phyloP scores from a whole-genome alignment of 768 basidiomycete species.

The Tricholoma terreum region DNA sequence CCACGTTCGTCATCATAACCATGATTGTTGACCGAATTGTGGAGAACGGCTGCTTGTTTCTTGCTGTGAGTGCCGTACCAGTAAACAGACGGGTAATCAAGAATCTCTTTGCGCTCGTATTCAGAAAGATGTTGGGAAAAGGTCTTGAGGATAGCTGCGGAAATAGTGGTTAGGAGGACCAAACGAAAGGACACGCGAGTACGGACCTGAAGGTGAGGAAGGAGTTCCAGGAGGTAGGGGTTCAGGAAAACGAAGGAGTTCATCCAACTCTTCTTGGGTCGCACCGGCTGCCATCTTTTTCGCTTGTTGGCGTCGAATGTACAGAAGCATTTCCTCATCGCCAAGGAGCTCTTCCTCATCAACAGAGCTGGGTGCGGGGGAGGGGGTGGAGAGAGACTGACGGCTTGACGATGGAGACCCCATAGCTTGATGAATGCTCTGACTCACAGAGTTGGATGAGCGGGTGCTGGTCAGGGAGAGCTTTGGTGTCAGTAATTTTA shows the following conservation, averaged over 20 bases:
- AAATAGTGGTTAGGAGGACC: slow-evolving; percentile 7
- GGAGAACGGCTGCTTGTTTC: slow-evolving; percentile 78
- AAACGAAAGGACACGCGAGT: not conserved
- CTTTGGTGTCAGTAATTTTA: slow-evolving; percentile 81
- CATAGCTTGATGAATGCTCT: slow-evolving; percentile 51
- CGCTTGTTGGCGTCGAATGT: slow-evolving; percentile 85
- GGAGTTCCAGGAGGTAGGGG: slow-evolving; percentile 70
- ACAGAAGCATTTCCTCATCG: slow-evolving; percentile 97
- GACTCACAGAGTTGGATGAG: slow-evolving; percentile 43
- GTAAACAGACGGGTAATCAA: slow-evolving; percentile 83
- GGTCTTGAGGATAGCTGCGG: slow-evolving; percentile 59
- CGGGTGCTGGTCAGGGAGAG: slow-evolving; percentile 59
- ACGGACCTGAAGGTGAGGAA: slow-evolving; percentile 53
- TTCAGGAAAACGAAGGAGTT: slow-evolving; percentile 89
- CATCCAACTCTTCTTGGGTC: slow-evolving; percentile 83
- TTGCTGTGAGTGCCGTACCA: slow-evolving; percentile 75
- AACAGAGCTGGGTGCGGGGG: slow-evolving; percentile 70
- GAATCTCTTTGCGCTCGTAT: slow-evolving; percentile 88
- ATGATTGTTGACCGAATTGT: slow-evolving; percentile 78
- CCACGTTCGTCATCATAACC: slow-evolving; percentile 98
- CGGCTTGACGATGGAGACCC: slow-evolving; percentile 67
- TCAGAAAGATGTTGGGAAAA: slow-evolving; percentile 75
- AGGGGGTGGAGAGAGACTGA: slow-evolving; percentile 79
- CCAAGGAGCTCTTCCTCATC: slow-evolving; percentile 87
- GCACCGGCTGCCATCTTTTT: slow-evolving; percentile 84